A percentile compares a stretch with the other conserved stretches of the same genome.
Conservation (phyloP, 345 rosid species). For the Geranium rotundifolium region DNA sequence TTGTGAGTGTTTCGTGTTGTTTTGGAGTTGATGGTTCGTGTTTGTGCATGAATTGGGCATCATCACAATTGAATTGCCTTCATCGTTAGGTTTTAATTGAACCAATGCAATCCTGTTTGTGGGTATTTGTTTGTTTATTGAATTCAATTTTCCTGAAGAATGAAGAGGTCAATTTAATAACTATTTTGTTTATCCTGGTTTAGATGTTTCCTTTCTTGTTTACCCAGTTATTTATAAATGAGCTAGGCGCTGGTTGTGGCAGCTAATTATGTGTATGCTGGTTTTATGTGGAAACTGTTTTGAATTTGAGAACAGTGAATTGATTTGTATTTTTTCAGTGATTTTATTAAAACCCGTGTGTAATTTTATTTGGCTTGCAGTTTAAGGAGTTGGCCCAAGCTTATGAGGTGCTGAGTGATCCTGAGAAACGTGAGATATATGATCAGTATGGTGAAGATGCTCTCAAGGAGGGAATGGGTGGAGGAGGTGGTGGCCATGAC, state of each 20-base stretch:
- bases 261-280: too few species aligned
- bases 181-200: too few species aligned
- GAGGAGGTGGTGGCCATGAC: slow-evolving; percentile 54
- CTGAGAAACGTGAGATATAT: slow-evolving; percentile 69
- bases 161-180: too few species aligned
- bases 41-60: background rate
- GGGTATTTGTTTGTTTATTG: background rate
- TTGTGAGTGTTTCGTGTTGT: background rate
- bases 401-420: slow-evolving; percentile 67
- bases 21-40: background rate
- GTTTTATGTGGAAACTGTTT: too few species aligned
- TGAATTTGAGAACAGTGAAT: too few species aligned
- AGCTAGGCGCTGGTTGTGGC: too few species aligned
- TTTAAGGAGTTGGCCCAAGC: slow-evolving; percentile 78
- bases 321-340: too few species aligned
- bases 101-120: too few species aligned
- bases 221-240: too few species aligned
- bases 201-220: too few species aligned
- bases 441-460: slow-evolving; percentile 83
- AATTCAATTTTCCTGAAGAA: too few species aligned
- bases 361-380: slow-evolving; percentile 15
- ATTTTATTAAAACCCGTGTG: too few species aligned
- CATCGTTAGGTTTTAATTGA: background rate
- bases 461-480: slow-evolving; percentile 86
- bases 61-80: background rate